Evolutionary conservation across 179 eudicot genomes (phyloP), one percentile per base, ranked within the genome.

Genomic region (Camellia oleifera): DNA sequence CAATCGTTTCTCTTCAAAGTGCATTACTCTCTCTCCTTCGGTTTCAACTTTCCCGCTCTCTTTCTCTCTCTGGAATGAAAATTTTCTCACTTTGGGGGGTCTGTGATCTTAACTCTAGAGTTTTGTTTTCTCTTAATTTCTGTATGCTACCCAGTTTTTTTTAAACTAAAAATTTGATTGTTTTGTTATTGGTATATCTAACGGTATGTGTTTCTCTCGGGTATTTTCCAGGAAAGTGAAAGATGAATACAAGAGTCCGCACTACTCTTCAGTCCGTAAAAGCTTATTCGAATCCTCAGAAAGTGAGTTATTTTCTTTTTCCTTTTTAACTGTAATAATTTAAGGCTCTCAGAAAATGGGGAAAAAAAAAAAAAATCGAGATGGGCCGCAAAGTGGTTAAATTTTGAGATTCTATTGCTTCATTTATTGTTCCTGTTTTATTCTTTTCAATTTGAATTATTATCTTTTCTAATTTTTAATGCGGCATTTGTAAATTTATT

Each of bases 251-350:
- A 18, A 62, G 80, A 79, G 46, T 23, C 11, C 67, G 73, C 64
- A 74, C 20, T 1, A 72, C 65, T 17, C 5, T 77, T 65, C 70
- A 77, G 18, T 69, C 85, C 77, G 77, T 45, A 78, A 83, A 80
- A 80, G 78, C 78, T 17, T 78, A 69, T 79, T 80, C 72, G 77
- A n/a, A 70, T 80, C 85, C 83, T 72, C 83, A 83, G 76, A 83
- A 71, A 56, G 86, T 83, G 71, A 80, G 81, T 69, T 18, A 11
- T 20, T 69, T 0, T 7, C 52, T 4, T 61, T 14, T 4, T 61
- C 26, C 11, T n/a, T 5, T 4, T 15, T 18, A 52, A 32, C 40
- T 32, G 40, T 18, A 18, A 0, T 50, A 20, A 0, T 52, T 18
- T 18, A 8, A 46, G 8, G 26, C 26, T 62, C 23, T 62, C 23